Evolutionary conservation across 2,329 filamentous ascomycete species (phyloP).

Genomic region (Sclerotiophoma versabilis): DNA sequence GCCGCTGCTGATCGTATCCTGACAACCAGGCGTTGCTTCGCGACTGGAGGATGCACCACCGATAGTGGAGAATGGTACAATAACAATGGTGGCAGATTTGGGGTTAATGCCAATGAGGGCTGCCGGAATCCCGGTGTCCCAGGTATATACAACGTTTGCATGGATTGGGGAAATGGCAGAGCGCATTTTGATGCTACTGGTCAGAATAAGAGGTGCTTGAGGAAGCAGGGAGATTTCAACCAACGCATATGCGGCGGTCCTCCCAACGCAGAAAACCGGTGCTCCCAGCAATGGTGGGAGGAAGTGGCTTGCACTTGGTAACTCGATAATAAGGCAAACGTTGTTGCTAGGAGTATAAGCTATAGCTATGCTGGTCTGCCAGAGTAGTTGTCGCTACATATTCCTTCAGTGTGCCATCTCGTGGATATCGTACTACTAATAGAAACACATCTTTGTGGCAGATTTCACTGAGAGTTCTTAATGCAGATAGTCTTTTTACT

Average conservation of each 20-base stretch:
- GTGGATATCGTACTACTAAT: too few species aligned
- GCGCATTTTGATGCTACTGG: neutral
- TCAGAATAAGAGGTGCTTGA: neutral
- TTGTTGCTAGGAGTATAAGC: too few species aligned
- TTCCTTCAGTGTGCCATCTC: too few species aligned
- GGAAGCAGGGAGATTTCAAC: neutral
- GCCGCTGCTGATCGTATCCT: neutral
- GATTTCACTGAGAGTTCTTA: too few species aligned
- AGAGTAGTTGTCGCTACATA: too few species aligned
- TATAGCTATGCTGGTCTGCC: too few species aligned
- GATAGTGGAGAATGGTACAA: neutral
- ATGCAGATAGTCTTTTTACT: too few species aligned
- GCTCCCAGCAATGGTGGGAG: neutral
- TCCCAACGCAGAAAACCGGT: neutral
- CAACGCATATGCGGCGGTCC: neutral
- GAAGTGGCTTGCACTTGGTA: conserved; percentile 20
- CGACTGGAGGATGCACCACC: neutral
- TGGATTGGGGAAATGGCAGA: neutral
- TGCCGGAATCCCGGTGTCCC: neutral
- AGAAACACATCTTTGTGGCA: too few species aligned
- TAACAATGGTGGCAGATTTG: neutral
- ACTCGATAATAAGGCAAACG: too few species aligned
- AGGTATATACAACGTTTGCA: neutral
- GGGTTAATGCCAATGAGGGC: neutral
- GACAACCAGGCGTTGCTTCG: neutral